A percentile compares a stretch with the other conserved stretches of the same genome.
Conservation (phyloP, 2,329 filamentous ascomycete species). For the Cryphonectria nitschkei region DNA sequence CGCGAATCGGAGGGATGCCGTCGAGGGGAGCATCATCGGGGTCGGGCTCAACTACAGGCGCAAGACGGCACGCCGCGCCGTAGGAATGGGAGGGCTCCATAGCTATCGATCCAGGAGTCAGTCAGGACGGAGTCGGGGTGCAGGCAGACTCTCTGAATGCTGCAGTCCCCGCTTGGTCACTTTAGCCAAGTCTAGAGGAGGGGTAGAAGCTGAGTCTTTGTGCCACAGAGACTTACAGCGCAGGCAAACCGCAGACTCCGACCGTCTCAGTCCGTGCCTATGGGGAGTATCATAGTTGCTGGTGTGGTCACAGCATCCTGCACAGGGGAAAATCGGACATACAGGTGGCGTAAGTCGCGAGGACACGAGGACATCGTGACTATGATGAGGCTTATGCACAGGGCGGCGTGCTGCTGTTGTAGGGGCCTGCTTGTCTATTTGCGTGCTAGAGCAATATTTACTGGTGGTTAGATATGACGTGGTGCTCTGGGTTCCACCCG, state of each 20-base stretch:
- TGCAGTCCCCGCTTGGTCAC: background rate
- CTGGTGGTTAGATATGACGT: conserved; percentile 4
- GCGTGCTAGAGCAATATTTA: background rate
- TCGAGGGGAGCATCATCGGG: conserved; percentile 41
- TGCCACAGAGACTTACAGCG: background rate
- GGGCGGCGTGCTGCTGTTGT: background rate
- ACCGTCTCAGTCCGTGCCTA: background rate
- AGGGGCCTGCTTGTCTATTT: background rate
- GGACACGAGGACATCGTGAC: background rate
- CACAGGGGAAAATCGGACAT: background rate
- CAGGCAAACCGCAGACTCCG: background rate
- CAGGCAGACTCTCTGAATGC: background rate
- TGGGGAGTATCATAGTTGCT: background rate
- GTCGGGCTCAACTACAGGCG: conserved; percentile 48
- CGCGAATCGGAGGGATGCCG: conserved; percentile 61
- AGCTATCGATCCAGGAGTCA: background rate
- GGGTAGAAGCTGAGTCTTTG: background rate
- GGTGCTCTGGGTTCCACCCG: background rate
- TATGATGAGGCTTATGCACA: background rate
- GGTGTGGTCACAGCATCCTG: background rate
- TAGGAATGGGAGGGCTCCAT: conserved; percentile 51
- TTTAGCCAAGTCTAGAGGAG: background rate
- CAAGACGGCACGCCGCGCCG: conserved; percentile 61
- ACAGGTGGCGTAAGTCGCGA: background rate
- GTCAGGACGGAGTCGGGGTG: background rate